Conservation (phyloP, 2,329 filamentous ascomycete genomes). For the Pyrenochaeta sp. region DNA sequence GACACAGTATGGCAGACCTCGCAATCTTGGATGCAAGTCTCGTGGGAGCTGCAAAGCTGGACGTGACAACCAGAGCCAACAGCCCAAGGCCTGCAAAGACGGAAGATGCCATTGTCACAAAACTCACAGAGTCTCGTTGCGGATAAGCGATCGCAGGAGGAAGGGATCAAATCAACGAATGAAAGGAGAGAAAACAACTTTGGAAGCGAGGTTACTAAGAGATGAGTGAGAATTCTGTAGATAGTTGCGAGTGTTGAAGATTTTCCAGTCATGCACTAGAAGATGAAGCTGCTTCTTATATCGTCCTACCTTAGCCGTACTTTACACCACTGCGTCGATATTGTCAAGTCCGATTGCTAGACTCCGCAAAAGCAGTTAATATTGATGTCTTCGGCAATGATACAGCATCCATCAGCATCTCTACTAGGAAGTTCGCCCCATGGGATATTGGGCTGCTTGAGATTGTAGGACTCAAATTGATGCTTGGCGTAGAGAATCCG, state of each 20-base stretch:
- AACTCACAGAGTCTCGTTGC: not conserved
- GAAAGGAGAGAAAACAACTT: not conserved
- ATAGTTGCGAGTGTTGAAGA: no score
- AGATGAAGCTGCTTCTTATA: not conserved
- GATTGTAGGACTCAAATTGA: not conserved
- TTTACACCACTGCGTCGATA: not conserved
- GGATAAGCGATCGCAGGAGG: not conserved
- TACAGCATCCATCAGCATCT: constrained; percentile 1
- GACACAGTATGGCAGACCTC: not conserved
- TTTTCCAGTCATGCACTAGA: not conserved
- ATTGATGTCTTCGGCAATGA: not conserved
- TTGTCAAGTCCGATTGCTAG: not conserved
- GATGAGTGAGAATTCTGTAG: no score
- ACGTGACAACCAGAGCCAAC: not conserved
- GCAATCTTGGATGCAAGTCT: not conserved
- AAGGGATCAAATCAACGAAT: not conserved
- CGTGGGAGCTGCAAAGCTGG: not conserved
- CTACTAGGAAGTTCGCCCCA: not conserved
- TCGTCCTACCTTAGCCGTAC: not conserved
- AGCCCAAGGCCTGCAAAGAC: not conserved
- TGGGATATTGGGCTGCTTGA: not conserved
- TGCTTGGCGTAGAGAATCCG: not conserved
- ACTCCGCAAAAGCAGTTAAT: not conserved
- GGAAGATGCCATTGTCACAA: not conserved
- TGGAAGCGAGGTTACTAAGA: not conserved